These are phyloP conservation scores for Leucocoprinus leucothites DNA, from an alignment of 768 basidiomycete genomes.

Conservation along the genomic window DNA sequence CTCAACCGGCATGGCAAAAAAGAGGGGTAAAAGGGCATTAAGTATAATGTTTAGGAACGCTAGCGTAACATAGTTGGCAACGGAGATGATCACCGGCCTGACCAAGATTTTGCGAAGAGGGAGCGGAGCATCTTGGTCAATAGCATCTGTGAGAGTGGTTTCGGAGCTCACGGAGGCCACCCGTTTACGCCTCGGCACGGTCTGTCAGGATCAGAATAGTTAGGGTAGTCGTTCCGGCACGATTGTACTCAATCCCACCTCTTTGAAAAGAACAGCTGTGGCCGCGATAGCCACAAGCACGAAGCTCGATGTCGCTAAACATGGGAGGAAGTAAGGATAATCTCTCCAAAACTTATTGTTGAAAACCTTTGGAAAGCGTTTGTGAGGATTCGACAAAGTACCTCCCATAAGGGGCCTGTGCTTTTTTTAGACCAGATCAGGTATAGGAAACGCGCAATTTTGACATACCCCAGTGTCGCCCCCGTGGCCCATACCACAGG, in stretches of 20 bases:
- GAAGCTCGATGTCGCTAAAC: constrained; percentile 36
- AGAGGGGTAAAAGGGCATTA: constrained; percentile 60
- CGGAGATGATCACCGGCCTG: constrained; percentile 61
- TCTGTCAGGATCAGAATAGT: constrained; percentile 19
- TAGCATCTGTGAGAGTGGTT: constrained; percentile 13
- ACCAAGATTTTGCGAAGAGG: constrained; percentile 40
- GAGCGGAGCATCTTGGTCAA: constrained; percentile 27
- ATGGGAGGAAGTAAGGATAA: constrained; percentile 79
- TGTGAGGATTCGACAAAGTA: constrained; percentile 57
- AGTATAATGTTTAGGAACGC: constrained; percentile 59
- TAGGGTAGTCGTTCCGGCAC: background rate
- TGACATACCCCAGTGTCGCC: constrained; percentile 20
- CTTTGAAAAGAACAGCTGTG: constrained; percentile 37
- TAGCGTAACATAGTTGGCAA: constrained; percentile 66
- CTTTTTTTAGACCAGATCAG: constrained; percentile 5
- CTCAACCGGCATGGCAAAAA: constrained; percentile 62
- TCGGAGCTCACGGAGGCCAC: constrained; percentile 14
- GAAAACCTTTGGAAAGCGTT: constrained; percentile 63
- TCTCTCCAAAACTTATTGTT: constrained; percentile 51
- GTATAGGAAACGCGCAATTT: too few relatives aligned
- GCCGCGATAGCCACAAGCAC: constrained; percentile 31
- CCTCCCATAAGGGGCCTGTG: constrained; percentile 67
- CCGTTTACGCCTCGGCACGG: constrained; percentile 22
- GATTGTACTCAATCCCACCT: constrained; percentile 26
- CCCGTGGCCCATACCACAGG: constrained; percentile 44